Percentiles rank a stretch among this genome's conserved stretches.
These are phyloP conservation scores for Lepidium africanum DNA, from an alignment of 345 rosid genomes.

Conservation along the genomic window DNA sequence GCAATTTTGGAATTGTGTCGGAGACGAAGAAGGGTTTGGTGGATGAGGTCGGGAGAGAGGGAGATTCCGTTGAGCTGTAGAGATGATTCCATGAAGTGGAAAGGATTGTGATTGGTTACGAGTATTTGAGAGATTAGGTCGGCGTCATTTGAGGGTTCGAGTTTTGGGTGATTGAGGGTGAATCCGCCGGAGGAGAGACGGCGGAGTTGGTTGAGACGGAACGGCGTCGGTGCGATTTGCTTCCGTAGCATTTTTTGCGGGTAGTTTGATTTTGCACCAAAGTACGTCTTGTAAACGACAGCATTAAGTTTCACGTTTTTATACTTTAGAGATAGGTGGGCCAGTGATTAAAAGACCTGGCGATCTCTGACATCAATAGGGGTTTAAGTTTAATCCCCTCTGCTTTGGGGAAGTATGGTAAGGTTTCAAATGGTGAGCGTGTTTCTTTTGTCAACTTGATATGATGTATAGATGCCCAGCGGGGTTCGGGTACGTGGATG, in stretches of 20 bases:
- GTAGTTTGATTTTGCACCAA: too few species aligned
- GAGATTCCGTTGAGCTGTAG: slow-evolving; percentile 72
- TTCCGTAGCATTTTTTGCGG: neutral
- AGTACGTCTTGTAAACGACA: too few species aligned
- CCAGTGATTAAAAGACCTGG: too few species aligned
- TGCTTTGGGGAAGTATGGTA: too few species aligned
- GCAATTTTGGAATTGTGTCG: slow-evolving; percentile 66
- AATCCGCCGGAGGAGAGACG: slow-evolving; percentile 3
- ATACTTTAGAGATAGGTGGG: too few species aligned
- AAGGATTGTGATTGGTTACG: slow-evolving; percentile 74
- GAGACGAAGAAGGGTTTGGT: slow-evolving; percentile 90
- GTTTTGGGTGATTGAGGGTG: slow-evolving; percentile 34
- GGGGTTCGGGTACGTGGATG: too few species aligned
- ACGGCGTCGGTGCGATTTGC: neutral
- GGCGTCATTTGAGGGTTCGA: slow-evolving; percentile 60
- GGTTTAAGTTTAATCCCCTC: too few species aligned
- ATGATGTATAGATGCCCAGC: too few species aligned
- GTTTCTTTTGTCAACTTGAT: too few species aligned
- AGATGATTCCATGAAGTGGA: slow-evolving; percentile 71
- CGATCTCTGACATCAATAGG: too few species aligned
- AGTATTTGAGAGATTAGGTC: slow-evolving; percentile 59
- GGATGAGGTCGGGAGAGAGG: slow-evolving; percentile 46
- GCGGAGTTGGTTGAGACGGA: neutral
- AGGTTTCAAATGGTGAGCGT: too few species aligned
- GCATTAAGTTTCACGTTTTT: too few species aligned